Evolutionary conservation across 2,329 filamentous ascomycete genomes (phyloP), one percentile per base, ranked within the genome.

Genomic region (Bertia moriformis): DNA sequence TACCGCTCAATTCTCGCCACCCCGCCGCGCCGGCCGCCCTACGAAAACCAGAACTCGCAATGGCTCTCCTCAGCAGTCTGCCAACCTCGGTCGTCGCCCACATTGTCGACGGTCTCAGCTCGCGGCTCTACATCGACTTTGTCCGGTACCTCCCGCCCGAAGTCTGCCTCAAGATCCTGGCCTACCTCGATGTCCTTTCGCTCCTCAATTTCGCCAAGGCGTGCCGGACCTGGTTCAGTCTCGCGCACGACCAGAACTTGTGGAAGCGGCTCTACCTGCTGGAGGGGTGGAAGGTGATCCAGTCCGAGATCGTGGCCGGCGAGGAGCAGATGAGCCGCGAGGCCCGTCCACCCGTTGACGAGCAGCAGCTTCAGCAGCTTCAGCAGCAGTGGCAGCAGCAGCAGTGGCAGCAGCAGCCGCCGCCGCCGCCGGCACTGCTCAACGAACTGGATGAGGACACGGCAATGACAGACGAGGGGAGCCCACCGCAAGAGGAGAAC

Each of bases 71-170:
- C 40, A 73, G 80, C 42, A 78, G 81, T 41, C 67, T 95, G 19
- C 83, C 83, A 14, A 93, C 86, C 1, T 83, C 83, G 4, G 74
- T 78, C 40, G 78, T 95, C 43, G 78, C 82, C 38, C 70, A 80
- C 35, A 83, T 95, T 39, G 84, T 94, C 37, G 74, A 88, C 40
- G 73, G 80, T 45, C 64, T 94, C 14, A 83, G 79, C 44, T 84
- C 87, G 3, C 71, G 88, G 39, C 77, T 96, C 2, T 88, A 95
- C 58, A 89, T 95, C 60, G 85, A 98, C 59, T 94, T 94, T 40
- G 77, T 94, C 32, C 66, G 75, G 45, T 78, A 85, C 50, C 73
- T 98, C 1, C 91, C 91, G 0, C 77, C 84, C 18, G 91, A 98
- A 56, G 83, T 98, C 49, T 93, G 86, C 43, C 78, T 91, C 35